These are phyloP conservation scores for Hypoxylon lienhwacheense DNA, from an alignment of 495 filamentous ascomycete species.

Conservation along the genomic window DNA sequence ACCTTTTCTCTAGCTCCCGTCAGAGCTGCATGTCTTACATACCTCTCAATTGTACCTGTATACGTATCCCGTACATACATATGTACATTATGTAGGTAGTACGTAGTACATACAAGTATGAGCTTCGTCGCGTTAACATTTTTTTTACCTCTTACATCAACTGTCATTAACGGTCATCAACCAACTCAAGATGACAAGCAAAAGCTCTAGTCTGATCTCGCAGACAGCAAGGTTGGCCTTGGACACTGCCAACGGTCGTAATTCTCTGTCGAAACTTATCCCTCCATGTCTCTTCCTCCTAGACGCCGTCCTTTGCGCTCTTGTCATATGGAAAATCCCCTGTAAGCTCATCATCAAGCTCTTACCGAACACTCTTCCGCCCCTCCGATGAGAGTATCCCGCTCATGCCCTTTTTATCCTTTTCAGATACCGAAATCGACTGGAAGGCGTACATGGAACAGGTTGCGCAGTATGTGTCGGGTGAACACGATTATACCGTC, in stretches of 20 bases:
- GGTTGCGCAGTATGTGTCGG: conserved; percentile 71
- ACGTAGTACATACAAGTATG: too few species aligned
- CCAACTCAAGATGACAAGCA: conserved; percentile 26
- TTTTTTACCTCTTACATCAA: conserved; percentile 2
- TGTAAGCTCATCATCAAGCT: conserved; percentile 60
- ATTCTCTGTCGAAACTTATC: conserved; percentile 44
- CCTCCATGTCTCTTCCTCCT: conserved; percentile 67
- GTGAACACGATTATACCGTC: conserved; percentile 83
- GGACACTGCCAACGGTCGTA: conserved; percentile 47
- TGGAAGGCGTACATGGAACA: conserved; percentile 98
- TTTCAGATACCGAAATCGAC: conserved; percentile 93
- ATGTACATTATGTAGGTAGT: too few species aligned
- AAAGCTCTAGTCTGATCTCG: conserved; percentile 31
- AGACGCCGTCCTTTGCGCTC: conserved; percentile 71
- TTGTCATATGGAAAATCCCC: conserved; percentile 82
- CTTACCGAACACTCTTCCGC: not conserved
- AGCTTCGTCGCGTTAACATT: conserved; percentile 10
- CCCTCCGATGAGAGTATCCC: not conserved
- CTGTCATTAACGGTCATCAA: too few species aligned
- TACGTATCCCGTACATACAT: too few species aligned
- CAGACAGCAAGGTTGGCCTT: conserved; percentile 23
- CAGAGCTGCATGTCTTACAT: too few species aligned
- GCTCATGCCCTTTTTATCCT: conserved; percentile 3
- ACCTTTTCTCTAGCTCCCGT: too few species aligned
- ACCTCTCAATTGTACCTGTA: too few species aligned